Base-by-base conservation (phyloP, 441 rosid species). In the Erodium chrysanthum region DNA sequence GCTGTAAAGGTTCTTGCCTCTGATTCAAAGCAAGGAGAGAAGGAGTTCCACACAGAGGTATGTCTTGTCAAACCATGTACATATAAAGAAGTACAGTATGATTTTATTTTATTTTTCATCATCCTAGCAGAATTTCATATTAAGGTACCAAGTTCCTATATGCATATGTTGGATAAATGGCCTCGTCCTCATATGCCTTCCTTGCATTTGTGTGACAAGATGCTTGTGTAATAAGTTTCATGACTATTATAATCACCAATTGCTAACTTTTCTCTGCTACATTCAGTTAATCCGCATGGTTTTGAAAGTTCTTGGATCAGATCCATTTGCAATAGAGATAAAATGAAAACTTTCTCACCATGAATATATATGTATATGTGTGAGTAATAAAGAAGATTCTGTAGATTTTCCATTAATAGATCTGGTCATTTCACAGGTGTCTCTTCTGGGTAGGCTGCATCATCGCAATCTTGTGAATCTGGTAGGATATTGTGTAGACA, bases 21-120 rank as follows among this genome's bases (percentile, higher is more conserved):
- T 66, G 76, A 87, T 79, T 95, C 99, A 52, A 87, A 78, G 64
- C 99, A 95, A 73, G 99, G 97, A 69, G 97, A 91, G 68, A 90
- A 60, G 80, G 99, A 95, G 84, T 95, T 91, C 70, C 91, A 90
- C 65, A 89, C 97, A 7, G 99, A 95, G 97, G 97, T 91, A 82
- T 70, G 68, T 68, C 42, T 29, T 23, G 29, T 67, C 11, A 54
- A 54, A 18, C 60, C 60, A 54, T 10, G 20, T 20, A 33, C 60
- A 54, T 54, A 20, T 54, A 54, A 54, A 54, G 60, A 54, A 20
- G 50, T 44, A 44, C 3, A 3, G n/a, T n/a, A n/a, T n/a, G 14
- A 44, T 3, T 14, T 12, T 44, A 33, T 48, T 20, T 27, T 15
- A 20, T 27, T 64, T 62, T 54, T 65, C 20, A 35, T 25, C 31